Percentiles rank a stretch among this genome's conserved stretches.
Conservation (phyloP, 345 rosid genomes). For the Gossypium rotundifolium region DNA sequence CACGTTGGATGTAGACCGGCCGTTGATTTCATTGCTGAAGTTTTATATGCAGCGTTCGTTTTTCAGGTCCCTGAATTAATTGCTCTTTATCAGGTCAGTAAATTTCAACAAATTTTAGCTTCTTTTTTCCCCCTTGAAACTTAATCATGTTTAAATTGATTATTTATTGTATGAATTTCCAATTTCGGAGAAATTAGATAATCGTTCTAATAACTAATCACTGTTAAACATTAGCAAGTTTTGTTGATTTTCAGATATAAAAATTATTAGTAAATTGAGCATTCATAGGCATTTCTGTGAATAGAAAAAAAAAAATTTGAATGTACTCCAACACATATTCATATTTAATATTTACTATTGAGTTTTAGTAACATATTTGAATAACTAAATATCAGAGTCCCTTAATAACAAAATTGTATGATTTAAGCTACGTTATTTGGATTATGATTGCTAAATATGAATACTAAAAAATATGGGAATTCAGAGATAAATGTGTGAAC, state of each 20-base stretch:
- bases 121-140: no score
- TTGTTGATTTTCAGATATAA: background rate
- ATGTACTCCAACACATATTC: no score
- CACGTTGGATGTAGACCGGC: slow-evolving; percentile 73
- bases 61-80: slow-evolving; percentile 54
- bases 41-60: slow-evolving; percentile 50
- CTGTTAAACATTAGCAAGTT: background rate
- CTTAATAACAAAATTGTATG: background rate
- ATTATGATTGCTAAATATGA: background rate
- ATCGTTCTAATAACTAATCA: background rate
- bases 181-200: background rate
- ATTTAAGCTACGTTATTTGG: background rate
- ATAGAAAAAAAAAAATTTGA: background rate
- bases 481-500: background rate
- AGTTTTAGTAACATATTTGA: no score
- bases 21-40: slow-evolving; percentile 57
- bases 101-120: background rate
- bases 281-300: no score
- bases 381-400: no score
- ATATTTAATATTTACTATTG: no score
- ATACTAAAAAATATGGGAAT: background rate
- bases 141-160: background rate
- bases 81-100: slow-evolving; percentile 56
- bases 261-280: no score
- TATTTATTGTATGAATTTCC: background rate